phyloP scores from a whole-genome alignment of 2,329 filamentous ascomycete species.

The Alternaria atra region DNA sequence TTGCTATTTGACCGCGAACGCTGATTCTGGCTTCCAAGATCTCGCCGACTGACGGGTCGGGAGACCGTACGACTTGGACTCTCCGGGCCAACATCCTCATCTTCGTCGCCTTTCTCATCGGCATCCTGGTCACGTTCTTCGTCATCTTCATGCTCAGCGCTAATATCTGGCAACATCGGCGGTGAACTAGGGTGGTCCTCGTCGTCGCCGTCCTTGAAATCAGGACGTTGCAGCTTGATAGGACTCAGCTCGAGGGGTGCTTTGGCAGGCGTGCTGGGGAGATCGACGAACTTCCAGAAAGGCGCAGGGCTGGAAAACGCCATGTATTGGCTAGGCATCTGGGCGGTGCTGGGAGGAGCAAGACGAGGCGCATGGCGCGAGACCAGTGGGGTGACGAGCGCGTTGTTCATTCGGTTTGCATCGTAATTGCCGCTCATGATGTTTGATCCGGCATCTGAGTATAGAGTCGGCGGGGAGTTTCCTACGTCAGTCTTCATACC shows the following conservation, averaged over 20 bases:
- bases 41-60: constrained; percentile 47
- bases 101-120: constrained; percentile 43
- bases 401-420: constrained; percentile 39
- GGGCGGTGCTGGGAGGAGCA: constrained; percentile 80
- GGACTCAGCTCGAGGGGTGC: constrained; percentile 46
- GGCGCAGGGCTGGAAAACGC: constrained; percentile 85
- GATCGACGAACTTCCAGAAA: constrained; percentile 87
- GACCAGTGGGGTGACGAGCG: constrained; percentile 72
- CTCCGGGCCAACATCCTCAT: constrained; percentile 45
- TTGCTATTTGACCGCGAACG: constrained; percentile 46
- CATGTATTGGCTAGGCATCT: constrained; percentile 85
- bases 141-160: constrained; percentile 41
- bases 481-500: constrained; percentile 46
- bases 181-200: constrained; percentile 49
- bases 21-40: constrained; percentile 36
- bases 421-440: constrained; percentile 42
- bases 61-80: constrained; percentile 48
- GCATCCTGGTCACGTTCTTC: constrained; percentile 44
- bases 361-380: constrained; percentile 76
- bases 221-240: constrained; percentile 45
- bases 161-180: constrained; percentile 40
- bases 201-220: constrained; percentile 42
- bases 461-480: constrained; percentile 49
- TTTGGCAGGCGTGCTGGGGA: constrained; percentile 74
- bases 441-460: constrained; percentile 46